A percentile compares a stretch with the other conserved stretches of the same genome.
Evolutionary conservation across 1,284 basidiomycete genomes (phyloP).

Genomic region (Phenoliferia sp.): DNA sequence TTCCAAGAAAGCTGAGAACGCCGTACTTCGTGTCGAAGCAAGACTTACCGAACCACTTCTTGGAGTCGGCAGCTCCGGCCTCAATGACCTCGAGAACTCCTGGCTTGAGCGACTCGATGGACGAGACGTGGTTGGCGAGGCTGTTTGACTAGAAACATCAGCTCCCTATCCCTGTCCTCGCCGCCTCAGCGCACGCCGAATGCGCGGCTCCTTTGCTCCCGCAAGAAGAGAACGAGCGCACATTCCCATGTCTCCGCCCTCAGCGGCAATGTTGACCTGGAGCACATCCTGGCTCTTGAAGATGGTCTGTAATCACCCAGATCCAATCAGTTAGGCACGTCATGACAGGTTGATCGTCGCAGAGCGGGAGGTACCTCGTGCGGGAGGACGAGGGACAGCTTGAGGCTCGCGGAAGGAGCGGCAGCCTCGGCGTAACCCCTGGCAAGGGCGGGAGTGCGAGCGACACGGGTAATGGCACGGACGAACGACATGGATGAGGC

Average conservation of each 20-base stretch:
- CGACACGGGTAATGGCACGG: constrained; percentile 12
- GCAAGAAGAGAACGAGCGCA: constrained; percentile 3
- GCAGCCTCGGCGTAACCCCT: constrained; percentile 69
- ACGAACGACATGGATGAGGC: constrained; percentile 2
- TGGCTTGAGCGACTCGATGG: constrained; percentile 85
- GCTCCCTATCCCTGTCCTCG: too few species aligned
- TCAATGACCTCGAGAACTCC: constrained; percentile 92
- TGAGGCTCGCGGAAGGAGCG: constrained; percentile 65
- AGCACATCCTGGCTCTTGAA: constrained; percentile 81
- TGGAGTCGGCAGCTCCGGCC: constrained; percentile 58
- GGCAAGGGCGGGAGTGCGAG: constrained; percentile 10
- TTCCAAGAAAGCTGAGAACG: background rate
- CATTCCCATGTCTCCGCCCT: constrained; percentile 94
- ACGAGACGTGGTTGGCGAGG: constrained; percentile 91
- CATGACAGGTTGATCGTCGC: constrained; percentile 1
- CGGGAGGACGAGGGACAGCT: constrained; percentile 82
- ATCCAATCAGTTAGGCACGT: background rate
- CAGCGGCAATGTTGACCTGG: constrained; percentile 88
- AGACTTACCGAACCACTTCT: constrained; percentile 91
- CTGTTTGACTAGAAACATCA: constrained; percentile 2
- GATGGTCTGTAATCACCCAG: constrained; percentile 62
- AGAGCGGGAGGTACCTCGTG: constrained; percentile 63
- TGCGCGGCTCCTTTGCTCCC: background rate
- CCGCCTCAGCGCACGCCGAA: too few species aligned
- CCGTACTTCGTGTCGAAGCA: too few species aligned